Evolutionary conservation across 352 stramenopile species (phyloP), one percentile per base, ranked within the genome.

Genomic region (Pythium pyrilobum): DNA sequence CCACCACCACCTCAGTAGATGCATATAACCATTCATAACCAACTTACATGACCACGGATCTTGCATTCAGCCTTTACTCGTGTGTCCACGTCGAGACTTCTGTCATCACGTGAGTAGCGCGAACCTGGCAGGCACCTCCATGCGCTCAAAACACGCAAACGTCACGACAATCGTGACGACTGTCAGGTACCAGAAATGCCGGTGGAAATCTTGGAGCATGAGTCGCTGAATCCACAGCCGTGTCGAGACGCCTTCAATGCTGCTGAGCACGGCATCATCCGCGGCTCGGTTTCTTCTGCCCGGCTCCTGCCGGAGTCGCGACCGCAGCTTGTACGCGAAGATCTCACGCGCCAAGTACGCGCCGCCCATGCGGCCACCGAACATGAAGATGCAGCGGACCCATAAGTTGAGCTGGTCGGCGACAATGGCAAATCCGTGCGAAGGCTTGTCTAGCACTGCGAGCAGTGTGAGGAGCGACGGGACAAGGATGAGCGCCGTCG

Each of bases 301-400:
- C 13, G 36, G 34, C 16, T 71, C 11, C n/a, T 74, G 55, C 1
- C 52, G 55, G 13, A 92, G 66, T 2, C 77, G 56, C 27, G 68
- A 75, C 7, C 74, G 75, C 12, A 94, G 64, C 60, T 94, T 94
- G 56, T 81, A 92, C 12, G 81, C 75, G 54, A 94, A 94, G 31
- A 94, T 94, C 59, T 94, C 83, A 1, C 83, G 78, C 16, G 83
- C 78, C 5, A 94, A 71, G 46, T 83, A 92, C 0, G 83, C 56
- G 18, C 83, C 81, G n/a, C 63, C 77, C 20, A 92, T 67, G 3
- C 84, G 76, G 2, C 72, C 84, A 28, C 82, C 66, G 46, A 92
- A 94, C 84, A 94, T 94, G 63, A 79, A 85, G 7, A 92, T 60
- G 44, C 84, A 94, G 16, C 84, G 84, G n/a, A 91, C 15, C 84